phyloP scores from a whole-genome alignment of 148 eudicot genomes.

The Spergularia marina region DNA sequence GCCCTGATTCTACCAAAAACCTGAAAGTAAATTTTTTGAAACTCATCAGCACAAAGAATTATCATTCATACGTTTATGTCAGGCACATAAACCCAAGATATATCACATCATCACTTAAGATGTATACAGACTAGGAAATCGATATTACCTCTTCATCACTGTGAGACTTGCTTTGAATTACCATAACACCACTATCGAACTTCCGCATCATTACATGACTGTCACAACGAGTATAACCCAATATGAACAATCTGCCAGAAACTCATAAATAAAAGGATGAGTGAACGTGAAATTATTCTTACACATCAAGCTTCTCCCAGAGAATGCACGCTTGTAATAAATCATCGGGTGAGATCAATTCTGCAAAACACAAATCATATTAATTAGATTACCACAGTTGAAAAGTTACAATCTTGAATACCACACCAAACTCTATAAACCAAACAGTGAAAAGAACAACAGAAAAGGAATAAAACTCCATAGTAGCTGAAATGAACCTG shows the following conservation, averaged over 20 bases:
- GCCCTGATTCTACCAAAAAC: conserved; percentile 69
- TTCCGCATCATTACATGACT: conserved; percentile 89
- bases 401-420: background rate
- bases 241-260: background rate
- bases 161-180: conserved; percentile 80
- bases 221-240: conserved; percentile 28
- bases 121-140: background rate
- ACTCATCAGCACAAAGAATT: background rate
- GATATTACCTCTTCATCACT: conserved; percentile 82
- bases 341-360: conserved; percentile 94
- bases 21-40: conserved; percentile 30
- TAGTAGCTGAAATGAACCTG: conserved; percentile 48
- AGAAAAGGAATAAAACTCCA: background rate
- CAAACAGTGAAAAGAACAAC: background rate
- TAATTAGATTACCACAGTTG: background rate
- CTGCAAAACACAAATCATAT: conserved; percentile 36
- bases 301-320: conserved; percentile 98
- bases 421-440: background rate
- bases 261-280: conserved; percentile 5
- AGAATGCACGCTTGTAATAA: conserved; percentile 83
- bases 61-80: background rate
- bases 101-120: conserved; percentile 2
- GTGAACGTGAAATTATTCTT: conserved; percentile 28
- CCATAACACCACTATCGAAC: conserved; percentile 96
- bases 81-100: background rate